A percentile compares a stretch with the other conserved stretches of the same genome.
Evolutionary conservation across 352 stramenopile species (phyloP).

Genomic region (Pythium coloratum): DNA sequence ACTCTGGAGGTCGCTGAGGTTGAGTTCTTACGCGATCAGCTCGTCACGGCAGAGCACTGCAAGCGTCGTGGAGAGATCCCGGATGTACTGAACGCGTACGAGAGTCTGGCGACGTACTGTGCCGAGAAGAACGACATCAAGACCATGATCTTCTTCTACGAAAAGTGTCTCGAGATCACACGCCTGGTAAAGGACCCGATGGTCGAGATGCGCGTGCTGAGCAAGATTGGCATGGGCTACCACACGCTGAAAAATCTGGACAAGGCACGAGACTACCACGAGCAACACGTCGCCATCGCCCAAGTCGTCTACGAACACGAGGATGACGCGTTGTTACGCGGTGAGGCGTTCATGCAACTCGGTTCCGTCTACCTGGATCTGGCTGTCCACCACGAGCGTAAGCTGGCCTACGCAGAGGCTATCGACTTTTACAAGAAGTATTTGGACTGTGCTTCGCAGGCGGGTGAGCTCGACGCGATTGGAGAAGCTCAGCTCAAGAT

Average conservation of each 20-base stretch:
- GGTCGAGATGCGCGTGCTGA: conserved; percentile 87
- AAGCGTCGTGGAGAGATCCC: conserved; percentile 87
- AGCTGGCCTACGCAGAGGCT: conserved; percentile 37
- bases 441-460: conserved; percentile 67
- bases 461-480: conserved; percentile 57
- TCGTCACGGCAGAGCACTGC: conserved; percentile 85
- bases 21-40: conserved; percentile 86
- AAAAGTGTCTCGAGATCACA: conserved; percentile 92
- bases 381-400: conserved; percentile 45
- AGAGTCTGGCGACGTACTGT: conserved; percentile 75
- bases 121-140: conserved; percentile 77
- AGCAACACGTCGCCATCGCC: conserved; percentile 79
- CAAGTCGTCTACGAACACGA: conserved; percentile 67
- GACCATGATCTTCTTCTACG: conserved; percentile 93
- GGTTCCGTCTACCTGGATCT: conserved; percentile 78
- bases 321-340: conserved; percentile 54
- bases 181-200: conserved; percentile 83
- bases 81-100: conserved; percentile 84
- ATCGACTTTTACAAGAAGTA: conserved; percentile 80
- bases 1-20: conserved; percentile 59
- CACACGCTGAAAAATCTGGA: conserved; percentile 69
- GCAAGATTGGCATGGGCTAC: conserved; percentile 82
- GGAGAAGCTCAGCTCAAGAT: conserved; percentile 74
- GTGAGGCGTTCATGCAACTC: conserved; percentile 64
- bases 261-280: conserved; percentile 76